phyloP scores from a whole-genome alignment of 768 basidiomycete species.

The Gymnopilus dilepis region DNA sequence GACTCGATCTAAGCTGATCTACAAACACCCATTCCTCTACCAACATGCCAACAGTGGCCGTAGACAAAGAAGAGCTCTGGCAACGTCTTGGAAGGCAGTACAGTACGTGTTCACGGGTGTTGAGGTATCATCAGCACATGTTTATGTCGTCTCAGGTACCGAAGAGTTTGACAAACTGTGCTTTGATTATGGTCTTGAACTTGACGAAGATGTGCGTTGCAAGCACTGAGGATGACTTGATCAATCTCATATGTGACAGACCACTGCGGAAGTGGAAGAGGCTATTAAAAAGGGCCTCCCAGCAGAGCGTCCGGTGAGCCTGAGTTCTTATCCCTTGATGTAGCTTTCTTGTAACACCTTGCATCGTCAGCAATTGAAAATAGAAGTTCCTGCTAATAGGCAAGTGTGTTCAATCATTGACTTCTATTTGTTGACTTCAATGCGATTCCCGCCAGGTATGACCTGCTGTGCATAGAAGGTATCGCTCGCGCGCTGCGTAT shows the following conservation, averaged over 20 bases:
- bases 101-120: slow-evolving; percentile 50
- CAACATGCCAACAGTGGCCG: slow-evolving; percentile 91
- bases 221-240: background rate
- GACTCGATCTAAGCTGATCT: slow-evolving; percentile 36
- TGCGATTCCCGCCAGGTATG: slow-evolving; percentile 69
- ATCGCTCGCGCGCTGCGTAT: slow-evolving; percentile 85
- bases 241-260: slow-evolving; percentile 50
- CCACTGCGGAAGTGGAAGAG: slow-evolving; percentile 85
- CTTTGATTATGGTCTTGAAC: slow-evolving; percentile 96
- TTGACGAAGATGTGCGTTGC: slow-evolving; percentile 88
- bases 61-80: slow-evolving; percentile 96
- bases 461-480: slow-evolving; percentile 96
- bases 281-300: slow-evolving; percentile 84
- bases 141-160: slow-evolving; percentile 59
- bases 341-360: slow-evolving; percentile 7
- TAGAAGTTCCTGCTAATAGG: slow-evolving; percentile 99
- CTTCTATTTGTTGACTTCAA: slow-evolving; percentile 14
- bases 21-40: slow-evolving; percentile 8
- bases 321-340: background rate
- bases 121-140: background rate
- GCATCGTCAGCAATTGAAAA: slow-evolving; percentile 85
- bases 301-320: slow-evolving; percentile 78
- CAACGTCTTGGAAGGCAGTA: slow-evolving; percentile 82
- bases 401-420: slow-evolving; percentile 27
- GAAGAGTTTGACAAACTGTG: slow-evolving; percentile 95